A percentile compares a stretch with the other conserved stretches of the same genome.
These are phyloP conservation scores for Epichloe gansuensis DNA, from an alignment of 2,329 filamentous ascomycete species.

Conservation along the genomic window DNA sequence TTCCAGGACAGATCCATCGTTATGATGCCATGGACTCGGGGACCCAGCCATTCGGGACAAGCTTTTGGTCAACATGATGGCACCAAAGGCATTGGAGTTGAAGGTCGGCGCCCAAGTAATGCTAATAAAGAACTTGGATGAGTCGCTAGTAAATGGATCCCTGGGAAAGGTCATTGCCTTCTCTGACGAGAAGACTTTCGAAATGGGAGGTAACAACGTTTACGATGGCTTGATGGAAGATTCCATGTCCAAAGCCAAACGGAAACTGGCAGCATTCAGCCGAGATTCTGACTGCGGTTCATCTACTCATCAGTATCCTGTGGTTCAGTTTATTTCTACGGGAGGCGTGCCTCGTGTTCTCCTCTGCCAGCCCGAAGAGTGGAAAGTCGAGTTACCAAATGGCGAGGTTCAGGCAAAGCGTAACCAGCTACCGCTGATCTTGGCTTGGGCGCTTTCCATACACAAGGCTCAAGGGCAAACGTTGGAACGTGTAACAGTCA, in stretches of 20 bases:
- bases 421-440: conserved; percentile 71
- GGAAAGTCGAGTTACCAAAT: conserved; percentile 95
- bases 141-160: conserved; percentile 85
- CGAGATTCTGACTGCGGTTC: conserved; percentile 30
- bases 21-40: conserved; percentile 66
- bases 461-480: conserved; percentile 98
- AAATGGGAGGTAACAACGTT: conserved; percentile 27
- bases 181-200: conserved; percentile 27
- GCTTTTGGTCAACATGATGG: conserved; percentile 83
- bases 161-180: conserved; percentile 61
- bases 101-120: conserved; percentile 95
- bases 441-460: conserved; percentile 94
- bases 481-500: conserved; percentile 84
- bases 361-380: conserved; percentile 75
- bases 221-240: conserved; percentile 31
- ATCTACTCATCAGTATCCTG: conserved; percentile 54
- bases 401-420: conserved; percentile 88
- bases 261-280: conserved; percentile 43
- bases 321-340: conserved; percentile 69
- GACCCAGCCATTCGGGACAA: conserved; percentile 62
- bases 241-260: conserved; percentile 35
- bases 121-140: conserved; percentile 99
- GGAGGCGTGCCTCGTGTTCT: conserved; percentile 56
- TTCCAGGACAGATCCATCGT: conserved; percentile 54
- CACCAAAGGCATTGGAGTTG: conserved; percentile 64